Evolutionary conservation across 2,329 filamentous ascomycete species (phyloP), one percentile per base, ranked within the genome.

Genomic region (Fusarium redolens): DNA sequence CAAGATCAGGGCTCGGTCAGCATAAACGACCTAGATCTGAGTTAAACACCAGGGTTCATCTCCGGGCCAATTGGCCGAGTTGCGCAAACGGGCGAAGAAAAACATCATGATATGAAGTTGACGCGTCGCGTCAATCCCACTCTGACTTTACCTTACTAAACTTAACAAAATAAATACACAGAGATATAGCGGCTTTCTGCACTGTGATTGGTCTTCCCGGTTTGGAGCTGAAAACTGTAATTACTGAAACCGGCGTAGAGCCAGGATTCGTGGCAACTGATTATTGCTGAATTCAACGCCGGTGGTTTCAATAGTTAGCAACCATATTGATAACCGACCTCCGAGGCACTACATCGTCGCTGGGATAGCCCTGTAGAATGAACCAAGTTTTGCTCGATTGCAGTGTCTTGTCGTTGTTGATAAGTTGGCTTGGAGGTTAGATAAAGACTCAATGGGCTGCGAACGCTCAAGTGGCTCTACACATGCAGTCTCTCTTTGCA

Each of bases 241-340:
- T 58, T 64, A 56, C 65, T 71, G 65, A 73, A 75, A 71, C 69
- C 61, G 60, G 68, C 66, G 60, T 77, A 65, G 69, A 70, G 52
- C 67, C 61, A 61, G 65, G 65, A 71, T 77, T 71, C 64, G 75
- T 74, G 65, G 64, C 75, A 74, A 65, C 58, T 65, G 60, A 48
- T 72, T 75, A 69, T 76, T 73, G 68, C 61, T 69, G 62, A 75
- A 43, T 47, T 66, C 41, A 47, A 56, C 48, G 61, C 67, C 61
- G 56, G 56, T 62, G 55, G 61, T 64, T 69, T 67, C 74, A 65
- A 72, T 68, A 65, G 51, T 62, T 61, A 59, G 65, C 55, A 58
- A 61, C 45, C 65, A 30, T 72, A 60, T 70, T 65, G 63, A 69
- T 70, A 76, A 67, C 61, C 69, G 51, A 69, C 55, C 64, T 65